A percentile compares a stretch with the other conserved stretches of the same genome.
These are phyloP conservation scores for Sarcomyxa edulis DNA, from an alignment of 768 basidiomycete genomes.

Conservation along the genomic window DNA sequence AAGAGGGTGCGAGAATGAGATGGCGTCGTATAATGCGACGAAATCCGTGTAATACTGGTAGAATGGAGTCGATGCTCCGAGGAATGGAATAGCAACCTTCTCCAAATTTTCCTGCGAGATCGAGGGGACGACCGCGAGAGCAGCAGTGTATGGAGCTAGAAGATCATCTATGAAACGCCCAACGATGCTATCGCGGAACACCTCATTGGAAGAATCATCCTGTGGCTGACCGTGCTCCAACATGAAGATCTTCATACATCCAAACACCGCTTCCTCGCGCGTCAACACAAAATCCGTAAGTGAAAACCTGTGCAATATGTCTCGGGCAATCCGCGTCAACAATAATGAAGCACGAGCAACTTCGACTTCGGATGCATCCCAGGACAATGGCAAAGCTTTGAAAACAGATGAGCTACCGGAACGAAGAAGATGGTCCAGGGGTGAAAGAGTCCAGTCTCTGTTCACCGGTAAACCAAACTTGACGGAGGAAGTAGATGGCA, in stretches of 20 bases:
- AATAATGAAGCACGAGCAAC: conserved; percentile 65
- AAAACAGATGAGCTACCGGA: conserved; percentile 72
- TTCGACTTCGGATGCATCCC: conserved; percentile 79
- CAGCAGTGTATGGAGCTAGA: conserved; percentile 46
- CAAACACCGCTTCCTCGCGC: conserved; percentile 59
- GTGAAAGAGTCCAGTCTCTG: conserved; percentile 62
- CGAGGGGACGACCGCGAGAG: conserved; percentile 13
- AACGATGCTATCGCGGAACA: conserved; percentile 76
- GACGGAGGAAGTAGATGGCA: conserved; percentile 23
- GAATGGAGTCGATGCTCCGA: conserved; percentile 73
- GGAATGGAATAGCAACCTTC: conserved; percentile 46
- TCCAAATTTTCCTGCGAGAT: conserved; percentile 37
- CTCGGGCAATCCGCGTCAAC: conserved; percentile 46
- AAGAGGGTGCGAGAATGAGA: conserved; percentile 77
- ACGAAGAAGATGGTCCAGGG: conserved; percentile 75
- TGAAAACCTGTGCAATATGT: conserved; percentile 36
- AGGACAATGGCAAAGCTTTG: conserved; percentile 55
- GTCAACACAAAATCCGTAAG: conserved; percentile 37
- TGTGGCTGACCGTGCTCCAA: conserved; percentile 78
- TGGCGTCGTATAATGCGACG: conserved; percentile 82
- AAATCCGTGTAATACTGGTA: conserved; percentile 94
- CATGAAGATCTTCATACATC: conserved; percentile 94
- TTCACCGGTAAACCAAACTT: conserved; percentile 33
- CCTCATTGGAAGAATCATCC: conserved; percentile 49
- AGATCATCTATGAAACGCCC: conserved; percentile 53